Conservation (phyloP, 192 early-diverging fungal species). For the Gryganskiella cystojenkinii region DNA sequence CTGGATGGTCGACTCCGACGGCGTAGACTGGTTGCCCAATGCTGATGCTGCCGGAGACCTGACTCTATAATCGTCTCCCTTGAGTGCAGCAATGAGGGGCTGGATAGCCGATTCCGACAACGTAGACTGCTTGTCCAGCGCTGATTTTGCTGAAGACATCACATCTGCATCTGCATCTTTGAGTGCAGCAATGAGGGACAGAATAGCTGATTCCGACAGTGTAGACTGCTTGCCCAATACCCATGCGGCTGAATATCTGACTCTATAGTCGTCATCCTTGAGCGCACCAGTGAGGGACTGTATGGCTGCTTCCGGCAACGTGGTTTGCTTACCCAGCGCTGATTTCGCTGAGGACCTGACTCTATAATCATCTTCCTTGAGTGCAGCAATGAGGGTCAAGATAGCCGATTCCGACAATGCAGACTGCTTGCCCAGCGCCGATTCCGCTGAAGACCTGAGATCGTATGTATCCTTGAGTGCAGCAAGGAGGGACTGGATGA, state of each 20-base stretch:
- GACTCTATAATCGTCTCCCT: no score
- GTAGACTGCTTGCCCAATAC: background rate
- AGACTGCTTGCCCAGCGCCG: no score
- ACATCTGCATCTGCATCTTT: background rate
- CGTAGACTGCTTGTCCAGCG: no score
- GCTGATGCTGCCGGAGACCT: no score
- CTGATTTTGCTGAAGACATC: background rate
- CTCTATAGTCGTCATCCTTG: background rate
- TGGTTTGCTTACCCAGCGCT: background rate
- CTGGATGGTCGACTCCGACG: no score
- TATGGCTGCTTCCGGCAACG: background rate
- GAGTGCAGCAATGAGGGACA: background rate
- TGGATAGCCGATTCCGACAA: no score
- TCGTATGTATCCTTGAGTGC: no score
- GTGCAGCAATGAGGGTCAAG: background rate
- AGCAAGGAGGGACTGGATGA: no score
- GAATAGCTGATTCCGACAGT: no score
- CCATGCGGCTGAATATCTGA: background rate
- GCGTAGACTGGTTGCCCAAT: no score
- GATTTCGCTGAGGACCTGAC: background rate
- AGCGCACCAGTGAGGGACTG: background rate
- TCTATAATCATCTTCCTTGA: background rate
- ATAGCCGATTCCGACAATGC: constrained; percentile 2
- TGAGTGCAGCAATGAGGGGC: no score
- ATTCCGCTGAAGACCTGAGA: no score